Evolutionary conservation across 768 basidiomycete species (phyloP).

Genomic region (Tephrocybe sp.): DNA sequence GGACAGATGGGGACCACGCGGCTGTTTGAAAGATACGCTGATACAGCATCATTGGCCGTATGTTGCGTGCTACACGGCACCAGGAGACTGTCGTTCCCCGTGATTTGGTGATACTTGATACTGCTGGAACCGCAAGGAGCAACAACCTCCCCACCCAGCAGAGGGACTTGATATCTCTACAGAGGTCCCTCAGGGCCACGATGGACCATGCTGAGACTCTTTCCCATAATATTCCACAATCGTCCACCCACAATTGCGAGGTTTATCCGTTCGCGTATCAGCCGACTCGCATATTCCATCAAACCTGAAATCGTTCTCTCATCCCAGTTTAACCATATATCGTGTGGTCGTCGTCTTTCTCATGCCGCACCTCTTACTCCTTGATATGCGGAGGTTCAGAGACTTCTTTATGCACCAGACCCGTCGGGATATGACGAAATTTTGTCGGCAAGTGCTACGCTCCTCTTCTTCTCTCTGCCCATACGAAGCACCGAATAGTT

Average conservation of each 20-base stretch:
- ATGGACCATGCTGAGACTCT: constrained; percentile 3
- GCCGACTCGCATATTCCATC: background rate
- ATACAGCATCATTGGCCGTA: constrained; percentile 14
- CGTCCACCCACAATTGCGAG: constrained; percentile 1
- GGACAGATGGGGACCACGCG: constrained; percentile 4
- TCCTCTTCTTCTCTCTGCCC: background rate
- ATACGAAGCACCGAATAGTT: constrained; percentile 6
- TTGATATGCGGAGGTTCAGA: constrained; percentile 1
- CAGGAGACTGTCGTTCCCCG: constrained; percentile 10
- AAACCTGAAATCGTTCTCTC: background rate
- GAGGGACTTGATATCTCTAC: background rate
- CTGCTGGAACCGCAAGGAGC: constrained; percentile 11
- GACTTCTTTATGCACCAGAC: background rate
- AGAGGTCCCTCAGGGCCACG: constrained; percentile 4
- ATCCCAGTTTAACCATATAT: background rate
- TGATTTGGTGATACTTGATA: constrained; percentile 11
- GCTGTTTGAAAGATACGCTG: constrained; percentile 3
- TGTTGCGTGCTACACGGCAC: constrained; percentile 11
- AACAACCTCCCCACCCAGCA: background rate
- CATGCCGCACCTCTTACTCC: background rate
- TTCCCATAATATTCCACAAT: background rate
- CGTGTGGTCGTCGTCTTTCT: background rate
- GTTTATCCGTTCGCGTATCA: constrained; percentile 7
- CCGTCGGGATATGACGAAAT: constrained; percentile 8
- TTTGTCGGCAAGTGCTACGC: background rate